phyloP scores from a whole-genome alignment of 1,139 yeast genomes.

The Sugiyamaella sp. region DNA sequence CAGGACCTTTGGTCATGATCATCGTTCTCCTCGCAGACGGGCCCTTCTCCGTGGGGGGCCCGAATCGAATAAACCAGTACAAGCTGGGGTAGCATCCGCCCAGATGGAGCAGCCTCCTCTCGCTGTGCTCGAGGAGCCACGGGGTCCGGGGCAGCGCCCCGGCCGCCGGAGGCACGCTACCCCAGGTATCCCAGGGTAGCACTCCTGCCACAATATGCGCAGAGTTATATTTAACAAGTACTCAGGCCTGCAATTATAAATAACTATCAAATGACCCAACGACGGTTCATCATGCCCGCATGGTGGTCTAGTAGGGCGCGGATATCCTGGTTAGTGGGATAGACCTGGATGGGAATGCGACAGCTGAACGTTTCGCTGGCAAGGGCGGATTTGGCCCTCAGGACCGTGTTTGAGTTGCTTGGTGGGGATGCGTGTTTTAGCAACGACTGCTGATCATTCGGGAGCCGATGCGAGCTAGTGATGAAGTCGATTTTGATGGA shows the following conservation, averaged over 20 bases:
- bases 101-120: too few species aligned
- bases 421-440: conserved; percentile 10
- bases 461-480: conserved; percentile 32
- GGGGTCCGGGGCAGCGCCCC: too few species aligned
- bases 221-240: neutral
- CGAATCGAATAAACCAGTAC: too few species aligned
- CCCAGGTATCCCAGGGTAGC: too few species aligned
- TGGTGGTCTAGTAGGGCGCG: conserved; percentile 35
- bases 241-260: conserved; percentile 9
- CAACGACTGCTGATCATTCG: conserved; percentile 21
- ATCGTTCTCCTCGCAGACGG: too few species aligned
- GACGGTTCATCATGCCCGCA: conserved; percentile 23
- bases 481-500: conserved; percentile 42
- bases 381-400: conserved; percentile 35
- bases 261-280: conserved; percentile 28
- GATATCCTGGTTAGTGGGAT: conserved; percentile 40
- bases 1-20: too few species aligned
- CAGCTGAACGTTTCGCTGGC: conserved; percentile 40
- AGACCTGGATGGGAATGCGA: conserved; percentile 40
- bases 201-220: too few species aligned
- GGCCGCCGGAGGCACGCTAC: too few species aligned
- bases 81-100: too few species aligned
- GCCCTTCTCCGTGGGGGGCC: too few species aligned
- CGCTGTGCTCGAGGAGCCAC: too few species aligned
- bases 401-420: conserved; percentile 1